phyloP scores from a whole-genome alignment of 2,329 filamentous ascomycete genomes.

The Penicillium sp. region DNA sequence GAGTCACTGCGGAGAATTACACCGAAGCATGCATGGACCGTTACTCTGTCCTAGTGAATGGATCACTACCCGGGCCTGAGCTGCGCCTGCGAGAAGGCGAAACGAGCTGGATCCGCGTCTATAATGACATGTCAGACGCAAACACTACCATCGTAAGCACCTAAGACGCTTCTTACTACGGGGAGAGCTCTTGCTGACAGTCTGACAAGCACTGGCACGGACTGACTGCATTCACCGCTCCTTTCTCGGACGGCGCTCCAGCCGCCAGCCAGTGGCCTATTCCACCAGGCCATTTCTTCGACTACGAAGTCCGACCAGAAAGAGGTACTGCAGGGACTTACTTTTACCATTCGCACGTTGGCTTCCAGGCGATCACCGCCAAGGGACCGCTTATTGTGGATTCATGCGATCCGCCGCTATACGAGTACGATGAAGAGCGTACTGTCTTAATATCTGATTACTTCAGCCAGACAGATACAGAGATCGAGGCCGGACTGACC shows the following conservation, averaged over 20 bases:
- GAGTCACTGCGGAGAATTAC: not conserved
- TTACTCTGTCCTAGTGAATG: conserved; percentile 58
- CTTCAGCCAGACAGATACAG: conserved; percentile 59
- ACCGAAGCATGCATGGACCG: conserved; percentile 29
- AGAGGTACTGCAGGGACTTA: conserved; percentile 64
- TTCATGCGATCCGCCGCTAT: conserved; percentile 55
- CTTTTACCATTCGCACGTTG: conserved; percentile 72
- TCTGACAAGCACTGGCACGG: conserved; percentile 68
- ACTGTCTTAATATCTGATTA: conserved; percentile 62
- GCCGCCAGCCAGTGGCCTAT: conserved; percentile 70
- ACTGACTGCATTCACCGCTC: conserved; percentile 61
- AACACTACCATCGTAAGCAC: conserved; percentile 62
- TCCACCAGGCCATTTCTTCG: conserved; percentile 65
- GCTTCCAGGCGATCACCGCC: conserved; percentile 64
- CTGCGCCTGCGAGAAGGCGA: conserved; percentile 54
- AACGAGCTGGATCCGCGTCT: conserved; percentile 60
- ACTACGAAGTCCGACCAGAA: conserved; percentile 66
- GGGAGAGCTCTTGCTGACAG: not conserved
- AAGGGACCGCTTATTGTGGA: conserved; percentile 65
- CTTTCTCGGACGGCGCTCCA: conserved; percentile 69
- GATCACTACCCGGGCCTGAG: conserved; percentile 57
- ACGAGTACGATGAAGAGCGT: conserved; percentile 66
- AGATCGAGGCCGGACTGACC: conserved; percentile 58
- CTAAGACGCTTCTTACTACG: not conserved
- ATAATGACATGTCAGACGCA: conserved; percentile 59